Conservation (phyloP, 2,329 filamentous ascomycete species). For the Tympanopsis confertula region DNA sequence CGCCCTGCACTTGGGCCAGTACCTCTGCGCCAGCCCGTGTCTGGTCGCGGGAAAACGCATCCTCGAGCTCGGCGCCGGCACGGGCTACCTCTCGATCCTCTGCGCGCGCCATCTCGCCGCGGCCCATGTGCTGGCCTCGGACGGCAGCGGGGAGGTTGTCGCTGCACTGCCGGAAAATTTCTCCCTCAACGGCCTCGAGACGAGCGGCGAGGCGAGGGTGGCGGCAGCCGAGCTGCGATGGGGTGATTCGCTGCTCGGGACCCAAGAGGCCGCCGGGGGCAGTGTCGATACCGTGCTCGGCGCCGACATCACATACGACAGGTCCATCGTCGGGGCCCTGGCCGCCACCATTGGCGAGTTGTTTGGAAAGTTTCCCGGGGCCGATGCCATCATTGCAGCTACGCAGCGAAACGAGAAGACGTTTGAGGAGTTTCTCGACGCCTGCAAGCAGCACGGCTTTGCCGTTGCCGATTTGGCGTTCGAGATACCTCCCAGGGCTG, state of each 20-base stretch:
- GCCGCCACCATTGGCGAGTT: constrained; percentile 53
- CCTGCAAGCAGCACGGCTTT: constrained; percentile 37
- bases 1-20: constrained; percentile 61
- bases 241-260: constrained; percentile 47
- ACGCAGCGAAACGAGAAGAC: constrained; percentile 62
- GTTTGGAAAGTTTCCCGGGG: constrained; percentile 39
- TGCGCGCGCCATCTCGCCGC: constrained; percentile 57
- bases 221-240: constrained; percentile 47
- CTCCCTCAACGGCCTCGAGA: constrained; percentile 53
- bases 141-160: constrained; percentile 64
- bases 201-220: constrained; percentile 26
- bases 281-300: constrained; percentile 56
- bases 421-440: constrained; percentile 49
- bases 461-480: constrained; percentile 29
- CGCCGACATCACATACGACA: constrained; percentile 71
- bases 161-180: constrained; percentile 56
- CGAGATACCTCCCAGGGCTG: constrained; percentile 18
- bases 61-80: constrained; percentile 66
- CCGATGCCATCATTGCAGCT: constrained; percentile 55
- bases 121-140: constrained; percentile 52
- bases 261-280: constrained; percentile 36
- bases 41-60: constrained; percentile 42
- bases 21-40: constrained; percentile 37
- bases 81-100: constrained; percentile 63
- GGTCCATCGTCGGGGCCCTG: constrained; percentile 47